Evolutionary conservation across 2,329 filamentous ascomycete species (phyloP).

Genomic region (Periconia sp.): DNA sequence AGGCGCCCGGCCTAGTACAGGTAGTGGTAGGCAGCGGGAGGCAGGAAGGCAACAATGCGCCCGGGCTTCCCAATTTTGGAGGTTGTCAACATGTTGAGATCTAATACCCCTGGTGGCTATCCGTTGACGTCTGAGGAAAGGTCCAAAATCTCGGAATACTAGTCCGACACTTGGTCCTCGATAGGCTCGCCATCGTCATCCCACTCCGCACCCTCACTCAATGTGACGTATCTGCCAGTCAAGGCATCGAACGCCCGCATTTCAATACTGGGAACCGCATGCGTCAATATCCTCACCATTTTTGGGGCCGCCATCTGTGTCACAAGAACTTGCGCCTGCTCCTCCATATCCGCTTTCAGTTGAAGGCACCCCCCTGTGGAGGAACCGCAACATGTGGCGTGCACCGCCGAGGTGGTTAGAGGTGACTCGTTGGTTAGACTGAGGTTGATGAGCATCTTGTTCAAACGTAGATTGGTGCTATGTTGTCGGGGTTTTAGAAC

Average conservation of each 20-base stretch:
- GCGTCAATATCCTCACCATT: constrained; percentile 27
- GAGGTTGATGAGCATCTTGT: constrained; percentile 27
- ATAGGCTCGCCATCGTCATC: constrained; percentile 28
- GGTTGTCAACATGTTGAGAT: constrained; percentile 11
- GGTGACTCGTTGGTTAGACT: constrained; percentile 23
- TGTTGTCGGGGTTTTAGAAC: constrained; percentile 23
- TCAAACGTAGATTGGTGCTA: constrained; percentile 24
- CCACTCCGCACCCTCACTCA: constrained; percentile 24
- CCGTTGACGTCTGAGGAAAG: constrained; percentile 18
- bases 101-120: constrained; percentile 15
- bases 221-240: constrained; percentile 20
- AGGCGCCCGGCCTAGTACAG: no score
- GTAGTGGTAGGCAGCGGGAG: no score
- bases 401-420: constrained; percentile 14
- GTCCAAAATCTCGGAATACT: constrained; percentile 22
- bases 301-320: constrained; percentile 25
- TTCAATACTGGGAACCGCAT: constrained; percentile 21
- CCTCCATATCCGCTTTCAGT: constrained; percentile 24
- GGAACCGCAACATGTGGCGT: constrained; percentile 20
- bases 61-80: no score
- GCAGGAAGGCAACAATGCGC: no score
- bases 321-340: constrained; percentile 27
- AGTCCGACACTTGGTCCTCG: constrained; percentile 23
- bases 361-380: constrained; percentile 10
- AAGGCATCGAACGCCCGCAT: constrained; percentile 27